phyloP scores from a whole-genome alignment of 331 rosid species.

The Pyrus hybrid region DNA sequence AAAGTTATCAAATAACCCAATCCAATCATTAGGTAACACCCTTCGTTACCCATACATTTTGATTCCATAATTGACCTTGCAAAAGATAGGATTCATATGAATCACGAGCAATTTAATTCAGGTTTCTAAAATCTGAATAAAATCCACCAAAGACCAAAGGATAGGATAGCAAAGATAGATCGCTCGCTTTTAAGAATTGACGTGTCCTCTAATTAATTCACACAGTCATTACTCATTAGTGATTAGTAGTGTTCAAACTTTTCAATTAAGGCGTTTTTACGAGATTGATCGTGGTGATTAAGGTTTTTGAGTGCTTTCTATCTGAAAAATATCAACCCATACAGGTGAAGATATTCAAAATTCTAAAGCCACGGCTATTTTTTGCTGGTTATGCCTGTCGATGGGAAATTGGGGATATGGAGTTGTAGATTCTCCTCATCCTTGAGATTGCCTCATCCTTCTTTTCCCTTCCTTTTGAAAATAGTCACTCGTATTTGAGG shows the following conservation, averaged over 20 bases:
- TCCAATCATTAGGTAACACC: constrained; percentile 1
- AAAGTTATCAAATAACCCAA: neutral
- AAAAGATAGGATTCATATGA: constrained; percentile 1
- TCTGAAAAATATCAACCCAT: constrained; percentile 1
- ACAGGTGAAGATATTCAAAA: constrained; percentile 27
- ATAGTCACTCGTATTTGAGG: constrained; percentile 20
- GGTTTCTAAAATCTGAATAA: neutral
- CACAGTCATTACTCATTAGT: neutral
- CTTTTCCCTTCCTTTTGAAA: constrained; percentile 11
- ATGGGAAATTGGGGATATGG: constrained; percentile 22
- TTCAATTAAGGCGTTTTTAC: neutral
- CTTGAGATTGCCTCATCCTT: constrained; percentile 18
- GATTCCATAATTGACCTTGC: constrained; percentile 20
- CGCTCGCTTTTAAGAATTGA: neutral
- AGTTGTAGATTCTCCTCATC: constrained; percentile 38
- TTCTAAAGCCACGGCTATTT: constrained; percentile 43
- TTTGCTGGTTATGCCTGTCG: constrained; percentile 22
- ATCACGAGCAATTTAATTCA: neutral
- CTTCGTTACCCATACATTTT: neutral
- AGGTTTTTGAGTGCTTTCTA: constrained; percentile 5
- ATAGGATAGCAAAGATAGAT: neutral
- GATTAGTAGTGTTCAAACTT: neutral
- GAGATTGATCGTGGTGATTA: neutral
- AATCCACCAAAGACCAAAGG: neutral
- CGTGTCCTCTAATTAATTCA: neutral